phyloP scores from a whole-genome alignment of 768 basidiomycete genomes.

The Kwoniella europaea region DNA sequence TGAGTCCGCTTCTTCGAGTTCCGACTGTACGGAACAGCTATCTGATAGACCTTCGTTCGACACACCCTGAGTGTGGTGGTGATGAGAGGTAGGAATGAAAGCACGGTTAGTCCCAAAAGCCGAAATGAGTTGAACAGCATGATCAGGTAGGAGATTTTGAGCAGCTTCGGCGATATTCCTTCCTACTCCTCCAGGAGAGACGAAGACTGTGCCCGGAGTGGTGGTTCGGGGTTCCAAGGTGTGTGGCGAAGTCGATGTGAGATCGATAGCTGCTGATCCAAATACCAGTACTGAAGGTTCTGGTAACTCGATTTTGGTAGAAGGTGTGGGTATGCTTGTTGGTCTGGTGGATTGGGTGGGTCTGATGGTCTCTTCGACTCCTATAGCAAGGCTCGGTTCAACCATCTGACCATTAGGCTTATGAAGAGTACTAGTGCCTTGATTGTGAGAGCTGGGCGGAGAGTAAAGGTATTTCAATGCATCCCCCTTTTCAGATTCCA shows the following conservation, averaged over 20 bases:
- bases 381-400: too few relatives aligned
- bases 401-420: too few relatives aligned
- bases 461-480: slow-evolving; percentile 34
- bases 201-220: slow-evolving; percentile 72
- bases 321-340: slow-evolving; percentile 1
- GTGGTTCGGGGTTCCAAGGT: slow-evolving; percentile 69
- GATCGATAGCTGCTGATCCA: slow-evolving; percentile 87
- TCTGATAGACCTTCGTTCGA: too few relatives aligned
- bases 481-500: slow-evolving; percentile 57
- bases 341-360: background rate
- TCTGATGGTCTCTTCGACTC: background rate
- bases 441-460: background rate
- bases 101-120: slow-evolving; percentile 58
- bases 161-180: slow-evolving; percentile 95
- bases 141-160: slow-evolving; percentile 65
- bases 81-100: background rate
- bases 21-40: too few relatives aligned
- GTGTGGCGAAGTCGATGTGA: slow-evolving; percentile 63
- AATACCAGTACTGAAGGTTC: slow-evolving; percentile 67
- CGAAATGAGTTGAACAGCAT: slow-evolving; percentile 67
- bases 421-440: background rate
- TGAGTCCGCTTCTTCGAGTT: slow-evolving; percentile 61
- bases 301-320: slow-evolving; percentile 13
- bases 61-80: background rate
- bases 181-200: slow-evolving; percentile 85